Percentiles rank a stretch among this genome's conserved stretches.
These are phyloP conservation scores for Pilaira anomala DNA, from an alignment of 192 early-diverging fungal genomes.

Conservation along the genomic window DNA sequence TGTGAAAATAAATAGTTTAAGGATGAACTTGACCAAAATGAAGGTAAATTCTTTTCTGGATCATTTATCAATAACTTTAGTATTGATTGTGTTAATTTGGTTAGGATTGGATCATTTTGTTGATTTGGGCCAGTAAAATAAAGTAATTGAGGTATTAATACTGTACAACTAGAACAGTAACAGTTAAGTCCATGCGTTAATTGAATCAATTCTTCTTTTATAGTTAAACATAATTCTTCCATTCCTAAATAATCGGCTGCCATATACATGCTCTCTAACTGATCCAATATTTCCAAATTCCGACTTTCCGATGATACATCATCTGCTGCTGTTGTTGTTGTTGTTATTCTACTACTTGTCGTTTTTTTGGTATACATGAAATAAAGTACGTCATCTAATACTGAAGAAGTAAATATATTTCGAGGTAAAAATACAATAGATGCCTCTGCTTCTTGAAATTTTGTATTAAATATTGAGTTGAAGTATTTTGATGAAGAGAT, in stretches of 20 bases:
- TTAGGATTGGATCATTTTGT: constrained; percentile 9
- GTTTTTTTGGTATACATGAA: constrained; percentile 25
- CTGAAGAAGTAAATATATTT: constrained; percentile 18
- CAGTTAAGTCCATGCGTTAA: constrained; percentile 18
- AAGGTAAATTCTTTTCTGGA: constrained; percentile 27
- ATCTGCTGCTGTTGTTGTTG: background rate
- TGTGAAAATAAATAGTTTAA: background rate
- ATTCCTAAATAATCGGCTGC: constrained; percentile 34
- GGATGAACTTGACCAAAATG: constrained; percentile 19
- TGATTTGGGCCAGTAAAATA: constrained; percentile 2
- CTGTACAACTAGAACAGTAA: constrained; percentile 15
- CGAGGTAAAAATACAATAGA: constrained; percentile 26
- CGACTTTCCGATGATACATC: background rate
- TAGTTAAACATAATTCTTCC: constrained; percentile 11
- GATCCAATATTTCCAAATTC: constrained; percentile 4
- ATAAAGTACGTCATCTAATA: constrained; percentile 19
- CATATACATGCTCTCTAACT: constrained; percentile 12
- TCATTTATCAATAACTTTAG: constrained; percentile 24
- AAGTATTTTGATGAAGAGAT: constrained; percentile 26
- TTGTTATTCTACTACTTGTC: background rate
- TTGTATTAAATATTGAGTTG: constrained; percentile 28
- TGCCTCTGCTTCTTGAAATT: constrained; percentile 28
- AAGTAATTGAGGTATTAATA: constrained; percentile 12
- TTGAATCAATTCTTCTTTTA: constrained; percentile 10
- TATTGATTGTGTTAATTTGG: background rate